Conservation (phyloP, 169 alveolate species). For the Cryptosporidium viatorum region DNA sequence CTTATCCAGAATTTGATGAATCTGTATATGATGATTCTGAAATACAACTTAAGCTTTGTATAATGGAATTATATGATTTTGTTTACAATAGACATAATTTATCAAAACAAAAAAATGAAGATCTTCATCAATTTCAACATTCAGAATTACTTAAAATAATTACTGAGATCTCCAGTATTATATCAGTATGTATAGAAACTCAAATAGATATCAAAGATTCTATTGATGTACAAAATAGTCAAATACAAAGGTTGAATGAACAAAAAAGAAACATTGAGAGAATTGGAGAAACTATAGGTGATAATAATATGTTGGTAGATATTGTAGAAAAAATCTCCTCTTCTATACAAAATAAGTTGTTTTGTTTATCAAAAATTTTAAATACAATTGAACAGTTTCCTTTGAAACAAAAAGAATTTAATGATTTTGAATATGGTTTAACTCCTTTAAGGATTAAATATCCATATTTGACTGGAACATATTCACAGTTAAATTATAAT, state of each 20-base stretch:
- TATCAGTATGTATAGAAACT: slow-evolving; percentile 57
- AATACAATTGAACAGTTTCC: background rate
- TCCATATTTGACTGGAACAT: slow-evolving; percentile 69
- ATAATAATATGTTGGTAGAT: background rate
- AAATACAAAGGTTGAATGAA: slow-evolving; percentile 25
- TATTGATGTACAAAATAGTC: background rate
- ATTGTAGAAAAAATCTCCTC: background rate
- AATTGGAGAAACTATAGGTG: background rate
- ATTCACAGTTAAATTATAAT: slow-evolving; percentile 21
- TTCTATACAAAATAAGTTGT: slow-evolving; percentile 28
- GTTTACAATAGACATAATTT: background rate
- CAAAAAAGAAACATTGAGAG: slow-evolving; percentile 14
- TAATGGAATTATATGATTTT: slow-evolving; percentile 58
- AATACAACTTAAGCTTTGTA: slow-evolving; percentile 39
- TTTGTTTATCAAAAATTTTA: slow-evolving; percentile 8
- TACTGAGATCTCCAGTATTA: slow-evolving; percentile 45
- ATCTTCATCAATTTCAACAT: background rate
- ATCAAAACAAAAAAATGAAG: background rate
- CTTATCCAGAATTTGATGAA: slow-evolving; percentile 50
- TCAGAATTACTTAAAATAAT: background rate
- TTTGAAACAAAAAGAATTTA: background rate
- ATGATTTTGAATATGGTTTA: background rate
- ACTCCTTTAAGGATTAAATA: slow-evolving; percentile 58
- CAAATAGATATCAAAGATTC: slow-evolving; percentile 13
- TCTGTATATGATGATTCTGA: slow-evolving; percentile 28